These are phyloP conservation scores for Curvularia spicifera DNA, from an alignment of 2,329 filamentous ascomycete genomes.

Conservation along the genomic window DNA sequence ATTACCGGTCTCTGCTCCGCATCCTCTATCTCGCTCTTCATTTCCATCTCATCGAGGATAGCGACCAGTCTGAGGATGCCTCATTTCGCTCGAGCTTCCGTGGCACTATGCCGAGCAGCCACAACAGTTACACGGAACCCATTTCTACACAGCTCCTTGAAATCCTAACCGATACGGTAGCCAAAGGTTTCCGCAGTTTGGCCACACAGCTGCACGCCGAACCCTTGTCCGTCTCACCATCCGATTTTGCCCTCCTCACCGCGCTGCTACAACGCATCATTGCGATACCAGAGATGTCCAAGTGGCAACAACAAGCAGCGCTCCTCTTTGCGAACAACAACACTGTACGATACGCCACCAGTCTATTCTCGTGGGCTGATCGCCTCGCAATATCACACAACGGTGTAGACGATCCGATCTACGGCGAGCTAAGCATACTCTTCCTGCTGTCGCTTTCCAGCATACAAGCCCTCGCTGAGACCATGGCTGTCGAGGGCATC, in stretches of 20 bases:
- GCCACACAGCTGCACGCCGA: conserved; percentile 83
- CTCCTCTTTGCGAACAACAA: conserved; percentile 65
- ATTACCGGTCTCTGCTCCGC: conserved; percentile 84
- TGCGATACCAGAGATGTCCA: conserved; percentile 74
- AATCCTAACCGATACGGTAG: conserved; percentile 79
- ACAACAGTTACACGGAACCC: conserved; percentile 52
- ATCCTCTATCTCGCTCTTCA: conserved; percentile 83
- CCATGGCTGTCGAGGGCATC: conserved; percentile 85
- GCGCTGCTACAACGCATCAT: conserved; percentile 86
- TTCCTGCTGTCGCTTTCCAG: conserved; percentile 89
- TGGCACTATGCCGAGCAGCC: conserved; percentile 40
- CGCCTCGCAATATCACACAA: conserved; percentile 65
- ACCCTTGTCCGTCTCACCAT: conserved; percentile 68
- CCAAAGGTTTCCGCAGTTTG: conserved; percentile 79
- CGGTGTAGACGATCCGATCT: conserved; percentile 80
- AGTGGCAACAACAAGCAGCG: conserved; percentile 61
- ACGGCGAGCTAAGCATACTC: conserved; percentile 87
- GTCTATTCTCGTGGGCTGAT: conserved; percentile 93
- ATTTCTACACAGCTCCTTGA: conserved; percentile 66
- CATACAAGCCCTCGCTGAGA: conserved; percentile 81
- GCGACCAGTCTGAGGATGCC: conserved; percentile 32
- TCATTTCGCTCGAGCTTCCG: conserved; percentile 47
- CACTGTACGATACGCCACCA: conserved; percentile 79
- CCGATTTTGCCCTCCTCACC: conserved; percentile 85
- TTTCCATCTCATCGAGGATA: conserved; percentile 59